phyloP scores from a whole-genome alignment of 495 filamentous ascomycete genomes.

The Aspergillus ostianus region DNA sequence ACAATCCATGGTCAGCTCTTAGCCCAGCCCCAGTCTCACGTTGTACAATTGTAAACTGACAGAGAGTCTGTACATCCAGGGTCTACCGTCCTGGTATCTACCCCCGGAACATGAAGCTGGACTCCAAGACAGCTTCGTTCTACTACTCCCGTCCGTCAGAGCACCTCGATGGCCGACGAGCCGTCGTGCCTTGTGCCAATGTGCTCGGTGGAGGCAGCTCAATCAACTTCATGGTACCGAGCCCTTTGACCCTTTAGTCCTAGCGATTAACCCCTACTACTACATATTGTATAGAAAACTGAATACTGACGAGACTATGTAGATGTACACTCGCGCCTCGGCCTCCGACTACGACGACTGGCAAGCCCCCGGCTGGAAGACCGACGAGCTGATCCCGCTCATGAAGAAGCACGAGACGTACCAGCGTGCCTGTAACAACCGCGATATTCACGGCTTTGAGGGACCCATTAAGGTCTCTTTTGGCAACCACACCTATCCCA shows the following conservation, averaged over 20 bases:
- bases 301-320: background rate
- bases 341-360: slow-evolving; percentile 85
- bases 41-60: background rate
- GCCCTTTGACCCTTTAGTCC: background rate
- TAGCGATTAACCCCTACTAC: background rate
- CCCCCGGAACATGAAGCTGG: slow-evolving; percentile 76
- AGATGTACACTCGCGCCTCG: slow-evolving; percentile 86
- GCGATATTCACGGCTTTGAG: slow-evolving; percentile 73
- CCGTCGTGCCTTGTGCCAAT: slow-evolving; percentile 77
- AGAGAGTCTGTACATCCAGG: slow-evolving; percentile 18
- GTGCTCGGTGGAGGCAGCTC: slow-evolving; percentile 75
- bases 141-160: slow-evolving; percentile 76
- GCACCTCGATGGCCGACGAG: slow-evolving; percentile 66
- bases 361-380: slow-evolving; percentile 76
- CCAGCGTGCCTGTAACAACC: slow-evolving; percentile 71
- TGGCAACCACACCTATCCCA: slow-evolving; percentile 70
- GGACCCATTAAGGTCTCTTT: slow-evolving; percentile 86
- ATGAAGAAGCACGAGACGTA: slow-evolving; percentile 88
- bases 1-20: slow-evolving; percentile 64
- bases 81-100: slow-evolving; percentile 78
- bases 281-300: background rate
- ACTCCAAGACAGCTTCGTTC: slow-evolving; percentile 83
- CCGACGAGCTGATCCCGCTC: slow-evolving; percentile 72
- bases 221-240: slow-evolving; percentile 74
- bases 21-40: background rate